phyloP scores from a whole-genome alignment of 1,284 basidiomycete species.

The Marasmius oreades region DNA sequence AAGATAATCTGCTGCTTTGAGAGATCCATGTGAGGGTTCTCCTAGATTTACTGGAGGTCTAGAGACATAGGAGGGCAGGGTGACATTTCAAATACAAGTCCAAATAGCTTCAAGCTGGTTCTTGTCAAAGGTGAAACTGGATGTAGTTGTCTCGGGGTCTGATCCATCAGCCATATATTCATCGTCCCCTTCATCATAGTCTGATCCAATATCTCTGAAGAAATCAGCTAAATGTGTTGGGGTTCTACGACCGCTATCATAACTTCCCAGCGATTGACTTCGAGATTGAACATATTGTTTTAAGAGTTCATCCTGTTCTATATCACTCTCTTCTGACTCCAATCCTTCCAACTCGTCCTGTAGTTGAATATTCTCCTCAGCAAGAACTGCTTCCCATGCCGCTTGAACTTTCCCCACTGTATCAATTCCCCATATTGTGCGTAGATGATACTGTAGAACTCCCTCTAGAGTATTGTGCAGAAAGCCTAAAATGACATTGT shows the following conservation, averaged over 20 bases:
- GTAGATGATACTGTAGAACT: no score
- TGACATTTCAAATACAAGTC: not conserved
- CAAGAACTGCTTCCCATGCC: no score
- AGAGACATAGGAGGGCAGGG: not conserved
- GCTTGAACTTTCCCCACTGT: not conserved
- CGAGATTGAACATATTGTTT: no score
- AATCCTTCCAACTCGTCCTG: no score
- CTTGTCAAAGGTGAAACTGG: not conserved
- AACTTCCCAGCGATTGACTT: no score
- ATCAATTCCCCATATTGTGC: conserved; percentile 16
- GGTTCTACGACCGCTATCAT: no score
- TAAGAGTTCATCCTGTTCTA: not conserved
- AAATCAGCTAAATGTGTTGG: no score
- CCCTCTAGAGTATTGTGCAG: no score
- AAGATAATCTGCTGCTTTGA: conserved; percentile 14
- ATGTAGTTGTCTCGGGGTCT: not conserved
- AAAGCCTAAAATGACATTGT: conserved; percentile 11
- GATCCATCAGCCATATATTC: not conserved
- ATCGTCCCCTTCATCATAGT: not conserved
- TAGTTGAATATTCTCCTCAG: no score
- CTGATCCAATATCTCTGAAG: no score
- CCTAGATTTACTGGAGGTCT: conserved; percentile 14
- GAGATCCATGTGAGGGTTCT: conserved; percentile 13
- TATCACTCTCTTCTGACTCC: not conserved
- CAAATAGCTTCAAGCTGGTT: not conserved